Evolutionary conservation across 2,329 filamentous ascomycete genomes (phyloP).

Genomic region (Aspergillus candidus): DNA sequence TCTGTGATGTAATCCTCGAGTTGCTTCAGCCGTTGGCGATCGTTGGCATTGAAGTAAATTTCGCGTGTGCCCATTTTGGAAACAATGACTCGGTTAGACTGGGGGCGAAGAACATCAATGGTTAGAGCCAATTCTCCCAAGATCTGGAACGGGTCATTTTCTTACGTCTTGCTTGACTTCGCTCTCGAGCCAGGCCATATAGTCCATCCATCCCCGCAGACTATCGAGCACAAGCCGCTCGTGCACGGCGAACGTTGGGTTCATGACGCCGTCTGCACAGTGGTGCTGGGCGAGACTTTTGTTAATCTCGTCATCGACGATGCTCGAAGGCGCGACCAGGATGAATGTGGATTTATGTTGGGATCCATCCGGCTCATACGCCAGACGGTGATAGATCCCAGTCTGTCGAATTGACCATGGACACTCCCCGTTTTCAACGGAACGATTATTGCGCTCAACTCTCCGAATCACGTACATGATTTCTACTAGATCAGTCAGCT

Average conservation of each 20-base stretch:
- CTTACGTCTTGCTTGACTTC: constrained; percentile 7
- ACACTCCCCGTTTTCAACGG: not conserved
- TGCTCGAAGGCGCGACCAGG: constrained; percentile 6
- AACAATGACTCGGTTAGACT: constrained; percentile 5
- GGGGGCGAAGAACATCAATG: not conserved
- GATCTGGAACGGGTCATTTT: not conserved
- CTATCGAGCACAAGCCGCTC: constrained; percentile 7
- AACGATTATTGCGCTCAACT: constrained; percentile 7
- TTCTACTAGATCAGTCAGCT: constrained; percentile 4
- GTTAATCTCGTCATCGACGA: not conserved
- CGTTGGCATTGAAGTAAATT: constrained; percentile 3
- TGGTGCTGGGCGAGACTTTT: not conserved
- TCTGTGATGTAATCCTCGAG: constrained; percentile 11
- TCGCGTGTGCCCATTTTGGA: constrained; percentile 1
- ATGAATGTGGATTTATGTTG: constrained; percentile 1
- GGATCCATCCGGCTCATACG: not conserved
- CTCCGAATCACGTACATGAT: constrained; percentile 11
- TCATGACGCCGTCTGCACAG: not conserved
- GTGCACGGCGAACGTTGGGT: constrained; percentile 4
- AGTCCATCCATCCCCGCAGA: constrained; percentile 10
- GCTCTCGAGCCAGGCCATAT: constrained; percentile 11
- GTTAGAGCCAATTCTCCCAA: too few species aligned
- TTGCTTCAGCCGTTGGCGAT: constrained; percentile 8
- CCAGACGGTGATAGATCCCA: constrained; percentile 10
- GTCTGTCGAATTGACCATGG: constrained; percentile 14